Evolutionary conservation across 441 rosid genomes (phyloP), one percentile per base, ranked within the genome.

Genomic region (Populus hybrid): DNA sequence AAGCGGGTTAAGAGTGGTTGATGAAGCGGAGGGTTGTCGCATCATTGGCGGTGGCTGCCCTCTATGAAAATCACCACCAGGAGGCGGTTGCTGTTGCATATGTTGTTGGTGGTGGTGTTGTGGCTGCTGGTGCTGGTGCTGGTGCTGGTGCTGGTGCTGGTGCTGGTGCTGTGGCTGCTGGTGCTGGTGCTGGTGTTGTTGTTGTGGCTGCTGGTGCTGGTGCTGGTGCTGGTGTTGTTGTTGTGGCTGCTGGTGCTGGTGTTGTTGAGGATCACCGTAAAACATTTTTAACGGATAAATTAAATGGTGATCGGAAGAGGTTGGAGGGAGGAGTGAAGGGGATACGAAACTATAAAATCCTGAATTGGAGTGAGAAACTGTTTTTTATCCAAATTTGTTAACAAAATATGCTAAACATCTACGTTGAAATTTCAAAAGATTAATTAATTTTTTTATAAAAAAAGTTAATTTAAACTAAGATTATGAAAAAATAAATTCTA

Each of bases 21-120:
- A 93, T 57, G 98, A 90, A 14, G 93, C 97, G 1, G 98, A 93
- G 6, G 95, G 86, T 72, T 91, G 98, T n/a, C 98, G 88, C 94
- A 93, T 91, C 97, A 94, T 94, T 23, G 82, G 85, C 36, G 85
- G 89, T 18, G 84, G 89, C 12, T 80, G 86, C 4, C 94, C 98
- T 40, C 94, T 70, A 46, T 79, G 86, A 78, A 85, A 83, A 42
- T 92, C 93, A 16, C 79, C 50, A 1, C 81, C 84, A 0, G 40
- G 75, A 5, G 75, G 76, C 9, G 9, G 82, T 11, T 57, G 75
- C 24, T 34, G 79, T 16, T 69, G 70, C 65, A 19, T 35, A 7
- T 61, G 70, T 50, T 28, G 30, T 0, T 28, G 30, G 30, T 28
- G 30, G 4, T 28, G 30, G 30, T 28, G 30, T 0, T 28, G 30